These are phyloP conservation scores for Trichoderma asperelloides DNA, from an alignment of 495 filamentous ascomycete genomes.

Conservation along the genomic window DNA sequence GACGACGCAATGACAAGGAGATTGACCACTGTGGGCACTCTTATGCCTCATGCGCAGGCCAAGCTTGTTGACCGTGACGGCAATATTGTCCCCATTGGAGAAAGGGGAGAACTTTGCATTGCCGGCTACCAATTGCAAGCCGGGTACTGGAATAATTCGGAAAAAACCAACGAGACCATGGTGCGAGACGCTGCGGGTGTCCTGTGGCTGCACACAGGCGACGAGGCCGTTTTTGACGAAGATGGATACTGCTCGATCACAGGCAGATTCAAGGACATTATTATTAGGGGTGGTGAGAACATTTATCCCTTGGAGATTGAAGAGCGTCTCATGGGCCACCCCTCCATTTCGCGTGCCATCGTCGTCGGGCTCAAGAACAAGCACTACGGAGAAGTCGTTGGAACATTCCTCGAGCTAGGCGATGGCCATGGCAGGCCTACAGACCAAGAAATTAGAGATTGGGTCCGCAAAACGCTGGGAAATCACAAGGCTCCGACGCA, in stretches of 20 bases:
- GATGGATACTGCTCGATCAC: slow-evolving; percentile 57
- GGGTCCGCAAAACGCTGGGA: slow-evolving; percentile 52
- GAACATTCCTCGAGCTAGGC: slow-evolving; percentile 45
- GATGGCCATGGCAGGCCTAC: slow-evolving; percentile 24
- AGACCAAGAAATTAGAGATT: slow-evolving; percentile 45
- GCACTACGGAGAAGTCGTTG: slow-evolving; percentile 60
- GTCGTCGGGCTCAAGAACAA: slow-evolving; percentile 55
- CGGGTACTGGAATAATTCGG: slow-evolving; percentile 64
- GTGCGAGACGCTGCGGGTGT: slow-evolving; percentile 47
- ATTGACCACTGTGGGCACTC: slow-evolving; percentile 54
- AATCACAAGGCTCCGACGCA: slow-evolving; percentile 59
- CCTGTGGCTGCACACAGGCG: slow-evolving; percentile 60
- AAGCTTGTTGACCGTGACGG: slow-evolving; percentile 58
- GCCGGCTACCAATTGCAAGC: slow-evolving; percentile 59
- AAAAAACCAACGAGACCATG: slow-evolving; percentile 57
- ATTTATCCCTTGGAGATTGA: slow-evolving; percentile 69
- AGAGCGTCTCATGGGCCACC: slow-evolving; percentile 51
- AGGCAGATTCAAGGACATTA: slow-evolving; percentile 57
- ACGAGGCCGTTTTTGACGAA: slow-evolving; percentile 58
- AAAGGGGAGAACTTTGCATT: slow-evolving; percentile 57
- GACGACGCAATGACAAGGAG: slow-evolving; percentile 51
- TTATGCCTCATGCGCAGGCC: slow-evolving; percentile 57
- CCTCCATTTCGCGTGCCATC: slow-evolving; percentile 44
- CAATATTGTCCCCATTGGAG: slow-evolving; percentile 50
- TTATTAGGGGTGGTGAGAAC: slow-evolving; percentile 53